Evolutionary conservation across 805 yeast species (phyloP).

Genomic region (Suhomyces kilbournensis): DNA sequence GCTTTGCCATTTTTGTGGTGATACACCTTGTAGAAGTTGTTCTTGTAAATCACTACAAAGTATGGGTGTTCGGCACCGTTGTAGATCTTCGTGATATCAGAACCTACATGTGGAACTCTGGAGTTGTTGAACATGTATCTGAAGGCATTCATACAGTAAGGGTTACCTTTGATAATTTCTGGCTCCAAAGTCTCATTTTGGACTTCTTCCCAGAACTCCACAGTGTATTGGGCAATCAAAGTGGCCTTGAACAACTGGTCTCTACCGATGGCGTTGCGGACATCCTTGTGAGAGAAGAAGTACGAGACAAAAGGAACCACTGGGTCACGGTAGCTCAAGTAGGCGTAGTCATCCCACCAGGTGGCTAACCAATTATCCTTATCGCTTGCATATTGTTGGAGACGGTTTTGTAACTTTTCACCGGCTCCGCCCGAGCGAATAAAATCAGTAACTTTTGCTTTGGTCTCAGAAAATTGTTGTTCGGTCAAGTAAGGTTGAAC

Average conservation of each 20-base stretch:
- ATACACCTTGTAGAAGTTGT: constrained; percentile 74
- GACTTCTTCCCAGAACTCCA: constrained; percentile 62
- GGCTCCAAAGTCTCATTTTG: constrained; percentile 76
- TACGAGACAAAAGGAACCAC: constrained; percentile 93
- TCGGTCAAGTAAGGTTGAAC: constrained; percentile 63
- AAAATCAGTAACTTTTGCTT: constrained; percentile 64
- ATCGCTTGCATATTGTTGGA: constrained; percentile 52
- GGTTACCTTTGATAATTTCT: constrained; percentile 71
- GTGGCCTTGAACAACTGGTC: constrained; percentile 74
- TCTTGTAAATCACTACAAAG: constrained; percentile 69
- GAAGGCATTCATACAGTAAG: constrained; percentile 95
- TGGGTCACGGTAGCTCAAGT: constrained; percentile 87
- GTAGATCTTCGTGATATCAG: constrained; percentile 62
- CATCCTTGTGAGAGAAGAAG: constrained; percentile 79
- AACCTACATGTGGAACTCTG: constrained; percentile 66
- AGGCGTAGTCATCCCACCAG: constrained; percentile 94
- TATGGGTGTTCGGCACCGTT: constrained; percentile 54
- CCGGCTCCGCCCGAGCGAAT: constrained; percentile 60
- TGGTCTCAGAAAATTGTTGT: constrained; percentile 49
- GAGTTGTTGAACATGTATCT: constrained; percentile 86
- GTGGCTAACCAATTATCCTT: constrained; percentile 86
- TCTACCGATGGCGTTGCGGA: constrained; percentile 53
- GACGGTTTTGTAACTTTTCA: constrained; percentile 62
- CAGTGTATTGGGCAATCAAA: constrained; percentile 62
- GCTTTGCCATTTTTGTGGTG: constrained; percentile 51